Percentiles rank a stretch among this genome's conserved stretches.
Evolutionary conservation across 2,329 filamentous ascomycete species (phyloP).

Genomic region (Arthroderma sp.): DNA sequence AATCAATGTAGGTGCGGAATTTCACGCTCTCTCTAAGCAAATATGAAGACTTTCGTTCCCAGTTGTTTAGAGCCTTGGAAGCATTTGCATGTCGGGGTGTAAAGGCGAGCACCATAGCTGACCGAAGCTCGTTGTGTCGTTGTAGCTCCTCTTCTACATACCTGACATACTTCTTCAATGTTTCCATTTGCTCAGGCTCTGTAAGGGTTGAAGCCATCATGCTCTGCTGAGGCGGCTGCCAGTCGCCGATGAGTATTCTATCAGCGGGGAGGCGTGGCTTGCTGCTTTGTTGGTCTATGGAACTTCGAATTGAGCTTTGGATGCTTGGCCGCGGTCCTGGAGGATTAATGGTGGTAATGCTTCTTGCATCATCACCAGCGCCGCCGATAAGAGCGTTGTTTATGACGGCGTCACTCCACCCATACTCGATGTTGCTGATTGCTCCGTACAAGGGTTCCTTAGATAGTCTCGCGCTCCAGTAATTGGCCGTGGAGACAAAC

Average conservation of each 20-base stretch:
- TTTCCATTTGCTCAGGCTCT: conserved; percentile 69
- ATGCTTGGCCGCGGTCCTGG: conserved; percentile 35
- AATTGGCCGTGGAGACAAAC: conserved; percentile 89
- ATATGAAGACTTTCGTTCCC: conserved; percentile 92
- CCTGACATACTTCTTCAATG: conserved; percentile 64
- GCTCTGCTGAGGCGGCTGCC: conserved; percentile 78
- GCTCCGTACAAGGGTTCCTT: conserved; percentile 87
- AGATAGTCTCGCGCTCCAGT: conserved; percentile 89
- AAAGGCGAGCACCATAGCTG: conserved; percentile 79
- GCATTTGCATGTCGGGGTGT: conserved; percentile 72
- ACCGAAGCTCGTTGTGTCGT: conserved; percentile 75
- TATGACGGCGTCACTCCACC: conserved; percentile 80
- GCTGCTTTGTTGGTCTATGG: conserved; percentile 51
- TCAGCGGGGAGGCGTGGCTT: conserved; percentile 68
- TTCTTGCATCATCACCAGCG: conserved; percentile 31
- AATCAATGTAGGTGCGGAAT: conserved; percentile 89
- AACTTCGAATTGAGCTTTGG: conserved; percentile 50
- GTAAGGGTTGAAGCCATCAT: conserved; percentile 69
- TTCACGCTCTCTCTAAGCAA: conserved; percentile 89
- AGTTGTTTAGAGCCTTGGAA: conserved; percentile 79
- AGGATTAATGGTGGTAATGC: conserved; percentile 6
- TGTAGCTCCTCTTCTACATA: conserved; percentile 76
- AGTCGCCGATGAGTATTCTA: conserved; percentile 69
- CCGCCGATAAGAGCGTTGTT: conserved; percentile 59
- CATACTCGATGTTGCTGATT: conserved; percentile 94